Evolutionary conservation across 2,329 filamentous ascomycete genomes (phyloP).

Genomic region (Fusarium phyllophilum): DNA sequence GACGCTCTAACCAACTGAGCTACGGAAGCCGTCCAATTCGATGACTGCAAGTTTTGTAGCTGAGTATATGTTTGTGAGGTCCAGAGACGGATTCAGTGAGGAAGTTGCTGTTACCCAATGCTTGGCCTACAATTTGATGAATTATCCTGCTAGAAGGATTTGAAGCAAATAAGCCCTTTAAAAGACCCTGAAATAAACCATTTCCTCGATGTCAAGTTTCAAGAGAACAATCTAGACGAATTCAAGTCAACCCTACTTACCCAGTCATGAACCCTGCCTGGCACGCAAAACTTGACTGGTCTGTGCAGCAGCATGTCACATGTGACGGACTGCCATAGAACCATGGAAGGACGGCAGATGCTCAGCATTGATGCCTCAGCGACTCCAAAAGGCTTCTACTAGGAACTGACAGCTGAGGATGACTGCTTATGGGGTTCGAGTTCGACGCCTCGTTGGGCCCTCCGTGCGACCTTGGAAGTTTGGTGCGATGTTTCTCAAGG

Average conservation of each 20-base stretch:
- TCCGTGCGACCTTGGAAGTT: slow-evolving; percentile 17
- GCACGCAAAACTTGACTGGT: neutral
- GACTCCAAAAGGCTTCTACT: neutral
- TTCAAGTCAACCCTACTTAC: neutral
- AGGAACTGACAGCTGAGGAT: slow-evolving; percentile 21
- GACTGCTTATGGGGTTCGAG: slow-evolving; percentile 19
- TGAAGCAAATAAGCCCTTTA: neutral
- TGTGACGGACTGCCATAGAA: slow-evolving; percentile 33
- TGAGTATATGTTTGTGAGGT: fast-evolving
- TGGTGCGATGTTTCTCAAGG: slow-evolving; percentile 11
- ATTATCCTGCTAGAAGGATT: neutral
- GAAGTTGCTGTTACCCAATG: no score
- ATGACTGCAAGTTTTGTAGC: fast-evolving
- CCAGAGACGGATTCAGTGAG: neutral
- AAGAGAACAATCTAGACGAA: slow-evolving; percentile 24
- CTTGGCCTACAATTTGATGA: neutral
- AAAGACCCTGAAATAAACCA: no score
- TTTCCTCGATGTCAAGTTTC: neutral
- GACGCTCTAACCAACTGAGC: slow-evolving; percentile 27
- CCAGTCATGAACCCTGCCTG: slow-evolving; percentile 14
- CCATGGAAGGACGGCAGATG: slow-evolving; percentile 16
- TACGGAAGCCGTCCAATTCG: slow-evolving; percentile 24
- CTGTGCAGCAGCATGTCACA: slow-evolving; percentile 35
- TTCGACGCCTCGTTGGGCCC: slow-evolving; percentile 33
- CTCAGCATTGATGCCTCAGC: slow-evolving; percentile 12